Conservation (phyloP, 495 filamentous ascomycete genomes). For the Penicilliopsis zonata region DNA sequence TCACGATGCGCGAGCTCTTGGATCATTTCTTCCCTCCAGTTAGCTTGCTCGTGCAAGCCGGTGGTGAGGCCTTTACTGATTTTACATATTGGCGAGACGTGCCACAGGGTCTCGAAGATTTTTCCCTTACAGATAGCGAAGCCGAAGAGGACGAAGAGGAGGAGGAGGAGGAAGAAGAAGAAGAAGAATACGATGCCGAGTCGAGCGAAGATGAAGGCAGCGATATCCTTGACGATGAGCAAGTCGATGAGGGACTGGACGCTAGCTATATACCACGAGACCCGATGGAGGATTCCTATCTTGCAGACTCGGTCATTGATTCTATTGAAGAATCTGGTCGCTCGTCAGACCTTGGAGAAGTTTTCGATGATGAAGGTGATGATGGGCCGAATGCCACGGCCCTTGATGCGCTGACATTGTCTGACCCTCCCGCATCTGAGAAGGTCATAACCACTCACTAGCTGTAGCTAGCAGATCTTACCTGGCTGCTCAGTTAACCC, state of each 20-base stretch:
- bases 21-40: constrained; percentile 94
- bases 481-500: too few relatives aligned
- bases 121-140: constrained; percentile 64
- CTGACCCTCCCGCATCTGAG: too few relatives aligned
- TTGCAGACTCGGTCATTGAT: constrained; percentile 27
- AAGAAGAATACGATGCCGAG: constrained; percentile 23
- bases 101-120: constrained; percentile 63
- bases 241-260: constrained; percentile 32
- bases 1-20: constrained; percentile 88
- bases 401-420: not conserved
- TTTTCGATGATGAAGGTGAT: constrained; percentile 4
- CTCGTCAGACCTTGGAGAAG: constrained; percentile 9
- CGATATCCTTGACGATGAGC: constrained; percentile 32
- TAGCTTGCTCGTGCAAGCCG: constrained; percentile 59
- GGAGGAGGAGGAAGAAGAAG: constrained; percentile 26
- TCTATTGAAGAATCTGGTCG: constrained; percentile 16
- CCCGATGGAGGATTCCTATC: constrained; percentile 37
- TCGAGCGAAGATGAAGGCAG: constrained; percentile 27
- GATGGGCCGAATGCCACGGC: not conserved
- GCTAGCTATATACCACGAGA: constrained; percentile 50
- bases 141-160: constrained; percentile 34
- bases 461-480: too few relatives aligned
- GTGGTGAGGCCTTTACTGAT: constrained; percentile 78
- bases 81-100: constrained; percentile 80
- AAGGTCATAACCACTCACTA: too few relatives aligned